phyloP scores from a whole-genome alignment of 495 filamentous ascomycete species.

The Hypoxylon lienhwacheense region DNA sequence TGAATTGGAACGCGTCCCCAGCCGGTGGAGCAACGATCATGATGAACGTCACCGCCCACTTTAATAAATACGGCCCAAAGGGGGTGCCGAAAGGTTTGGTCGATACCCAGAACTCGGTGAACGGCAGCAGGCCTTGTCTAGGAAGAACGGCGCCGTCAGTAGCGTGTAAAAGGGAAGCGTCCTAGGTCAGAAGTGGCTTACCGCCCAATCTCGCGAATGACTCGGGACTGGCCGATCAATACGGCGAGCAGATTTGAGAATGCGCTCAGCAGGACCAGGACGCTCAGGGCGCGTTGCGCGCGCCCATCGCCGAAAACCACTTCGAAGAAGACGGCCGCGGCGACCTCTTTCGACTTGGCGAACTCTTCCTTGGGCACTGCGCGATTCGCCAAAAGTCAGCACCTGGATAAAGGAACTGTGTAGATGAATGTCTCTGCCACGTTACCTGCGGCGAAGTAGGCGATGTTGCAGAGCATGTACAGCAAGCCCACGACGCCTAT shows the following conservation, averaged over 20 bases:
- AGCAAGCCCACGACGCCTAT: slow-evolving; percentile 55
- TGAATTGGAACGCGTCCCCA: slow-evolving; percentile 69
- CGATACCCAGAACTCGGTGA: slow-evolving; percentile 63
- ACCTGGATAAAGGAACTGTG: background rate
- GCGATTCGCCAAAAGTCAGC: slow-evolving; percentile 4
- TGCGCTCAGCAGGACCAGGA: slow-evolving; percentile 63
- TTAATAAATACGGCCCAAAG: slow-evolving; percentile 59
- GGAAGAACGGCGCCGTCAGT: background rate
- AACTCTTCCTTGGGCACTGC: slow-evolving; percentile 57
- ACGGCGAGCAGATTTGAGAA: slow-evolving; percentile 67
- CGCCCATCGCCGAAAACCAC: slow-evolving; percentile 58
- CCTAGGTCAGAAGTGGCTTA: slow-evolving; percentile 10
- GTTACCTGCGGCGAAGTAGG: slow-evolving; percentile 60
- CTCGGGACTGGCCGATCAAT: slow-evolving; percentile 57
- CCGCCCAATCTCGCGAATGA: slow-evolving; percentile 64
- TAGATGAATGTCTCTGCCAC: background rate
- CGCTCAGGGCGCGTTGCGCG: slow-evolving; percentile 57
- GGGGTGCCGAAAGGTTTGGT: slow-evolving; percentile 66
- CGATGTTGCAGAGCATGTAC: slow-evolving; percentile 64
- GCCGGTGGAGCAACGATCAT: slow-evolving; percentile 69
- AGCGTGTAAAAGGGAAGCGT: background rate
- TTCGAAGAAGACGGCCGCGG: slow-evolving; percentile 62
- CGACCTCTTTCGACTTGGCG: slow-evolving; percentile 53
- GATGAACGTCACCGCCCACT: slow-evolving; percentile 61
- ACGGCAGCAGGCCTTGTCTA: slow-evolving; percentile 68